Conservation (phyloP, 768 basidiomycete genomes). For the Roridomyces roridus region DNA sequence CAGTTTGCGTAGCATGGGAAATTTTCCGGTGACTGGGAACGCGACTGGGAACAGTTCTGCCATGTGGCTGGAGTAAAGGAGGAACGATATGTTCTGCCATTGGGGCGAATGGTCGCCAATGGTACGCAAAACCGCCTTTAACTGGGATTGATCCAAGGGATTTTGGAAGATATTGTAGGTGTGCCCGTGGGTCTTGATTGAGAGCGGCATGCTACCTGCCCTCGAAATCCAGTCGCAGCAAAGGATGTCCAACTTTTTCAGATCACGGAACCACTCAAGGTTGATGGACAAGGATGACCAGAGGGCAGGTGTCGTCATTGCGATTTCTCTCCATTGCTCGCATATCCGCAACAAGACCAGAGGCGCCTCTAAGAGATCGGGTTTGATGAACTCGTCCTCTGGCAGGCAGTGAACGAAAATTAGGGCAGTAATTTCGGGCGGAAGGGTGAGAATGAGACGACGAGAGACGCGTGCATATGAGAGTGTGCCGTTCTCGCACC, state of each 20-base stretch:
- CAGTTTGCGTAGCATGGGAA: not conserved
- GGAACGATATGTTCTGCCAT: conserved; percentile 1
- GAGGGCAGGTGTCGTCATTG: conserved; percentile 10
- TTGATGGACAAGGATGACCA: conserved; percentile 17
- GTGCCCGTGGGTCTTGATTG: not conserved
- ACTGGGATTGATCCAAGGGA: not conserved
- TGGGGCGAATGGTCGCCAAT: conserved; percentile 6
- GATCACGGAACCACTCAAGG: not conserved
- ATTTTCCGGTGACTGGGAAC: not conserved
- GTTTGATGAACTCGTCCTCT: conserved; percentile 2
- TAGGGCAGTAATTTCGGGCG: conserved; percentile 12
- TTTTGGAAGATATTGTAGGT: not conserved
- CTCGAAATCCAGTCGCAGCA: conserved; percentile 3
- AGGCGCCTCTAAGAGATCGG: conserved; percentile 2
- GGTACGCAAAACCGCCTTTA: not conserved
- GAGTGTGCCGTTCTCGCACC: not conserved
- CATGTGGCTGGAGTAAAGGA: not conserved
- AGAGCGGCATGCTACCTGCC: conserved; percentile 1
- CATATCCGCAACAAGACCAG: conserved; percentile 12
- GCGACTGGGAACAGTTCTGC: not conserved
- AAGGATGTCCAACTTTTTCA: not conserved
- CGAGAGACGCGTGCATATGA: not conserved
- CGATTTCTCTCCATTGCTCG: conserved; percentile 9
- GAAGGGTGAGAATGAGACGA: conserved; percentile 9
- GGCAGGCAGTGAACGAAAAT: conserved; percentile 16